Conservation (phyloP, 805 yeast species). For the Candida berthetii region DNA sequence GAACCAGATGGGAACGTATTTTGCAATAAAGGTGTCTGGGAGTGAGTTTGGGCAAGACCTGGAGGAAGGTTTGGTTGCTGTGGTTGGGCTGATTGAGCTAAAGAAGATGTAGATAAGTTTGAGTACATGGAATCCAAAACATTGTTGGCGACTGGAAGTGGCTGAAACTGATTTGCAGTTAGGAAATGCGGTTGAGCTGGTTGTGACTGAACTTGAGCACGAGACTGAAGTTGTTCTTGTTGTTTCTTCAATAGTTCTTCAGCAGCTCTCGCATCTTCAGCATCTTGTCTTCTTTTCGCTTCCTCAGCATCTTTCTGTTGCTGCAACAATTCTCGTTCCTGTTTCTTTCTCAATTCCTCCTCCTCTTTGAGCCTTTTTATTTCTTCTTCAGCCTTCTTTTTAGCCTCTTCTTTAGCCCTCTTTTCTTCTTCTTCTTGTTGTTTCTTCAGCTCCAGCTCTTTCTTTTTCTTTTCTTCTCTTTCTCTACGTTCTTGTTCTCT, state of each 20-base stretch:
- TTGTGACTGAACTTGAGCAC: not conserved
- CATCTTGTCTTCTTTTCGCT: not conserved
- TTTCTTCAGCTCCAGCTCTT: conserved; percentile 16
- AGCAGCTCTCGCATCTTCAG: too few relatives aligned
- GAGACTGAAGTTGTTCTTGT: not conserved
- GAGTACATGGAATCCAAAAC: not conserved
- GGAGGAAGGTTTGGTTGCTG: not conserved
- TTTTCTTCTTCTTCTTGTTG: conserved; percentile 32
- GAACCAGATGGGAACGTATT: not conserved
- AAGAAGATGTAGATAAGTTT: not conserved
- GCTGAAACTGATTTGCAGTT: conserved; percentile 1
- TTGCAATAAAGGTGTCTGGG: not conserved
- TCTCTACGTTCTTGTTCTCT: conserved; percentile 30
- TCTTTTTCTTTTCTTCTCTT: conserved; percentile 21
- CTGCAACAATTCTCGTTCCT: too few relatives aligned
- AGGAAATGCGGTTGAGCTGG: not conserved
- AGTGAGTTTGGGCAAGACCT: not conserved
- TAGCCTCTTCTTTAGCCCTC: conserved; percentile 22
- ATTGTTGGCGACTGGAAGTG: not conserved
- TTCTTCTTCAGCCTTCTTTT: conserved; percentile 25
- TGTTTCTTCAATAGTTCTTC: not conserved
- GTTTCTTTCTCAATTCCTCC: not conserved
- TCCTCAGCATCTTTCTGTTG: too few relatives aligned
- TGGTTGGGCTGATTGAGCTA: not conserved
- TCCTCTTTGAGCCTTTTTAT: conserved; percentile 1